Base-by-base conservation (phyloP, 176 grass and related monocot species). In the Alopecurus myosuroides region DNA sequence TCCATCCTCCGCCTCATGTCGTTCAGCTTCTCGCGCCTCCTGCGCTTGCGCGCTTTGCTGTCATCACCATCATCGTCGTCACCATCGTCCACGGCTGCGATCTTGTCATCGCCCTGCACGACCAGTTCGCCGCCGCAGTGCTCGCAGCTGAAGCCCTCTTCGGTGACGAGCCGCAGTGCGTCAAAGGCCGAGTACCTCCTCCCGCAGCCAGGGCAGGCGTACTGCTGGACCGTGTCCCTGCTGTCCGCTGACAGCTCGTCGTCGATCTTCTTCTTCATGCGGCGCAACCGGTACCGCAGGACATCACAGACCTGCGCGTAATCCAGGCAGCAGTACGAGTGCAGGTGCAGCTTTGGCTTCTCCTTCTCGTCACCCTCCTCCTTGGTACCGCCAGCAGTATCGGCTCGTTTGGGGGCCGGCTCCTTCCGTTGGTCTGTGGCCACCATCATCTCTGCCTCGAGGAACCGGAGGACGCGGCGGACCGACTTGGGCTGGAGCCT, bases 241-340 rank as follows among this genome's bases (percentile, higher is more conserved):
- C 87, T 87, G 53, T 94, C 92, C 53, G 70, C 70, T 3, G 70
- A 18, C 25, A 94, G 77, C 49, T 87, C 92, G 78, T 91, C 92
- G 62, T 89, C 87, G 57, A 94, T 28, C 69, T 89, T 94, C 75
- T 89, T 94, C 80, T 74, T 87, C 92, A 91, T 91, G 77, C 85
- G 85, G 84, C 85, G 86, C 30, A 94, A 50, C 25, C 92, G 80
- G 56, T 91, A 94, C 58, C 92, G 50, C 48, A 94, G 81, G 22
- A 91, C 87, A 58, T 94, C 89, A 56, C 41, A 79, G 15, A 89
- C 81, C 89, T 91, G 92, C 61, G 92, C 92, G 85, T 94, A 89
- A 75, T 94, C 92, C 77, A 91, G 82, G 55, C 89, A 91, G 64
- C 92, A 94, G 72, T 94, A 91, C 0, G 92, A 94, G 82, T 94